A percentile compares a stretch with the other conserved stretches of the same genome.
These are phyloP conservation scores for Penicillium griseofulvum DNA, from an alignment of 2,329 filamentous ascomycete genomes.

Conservation along the genomic window DNA sequence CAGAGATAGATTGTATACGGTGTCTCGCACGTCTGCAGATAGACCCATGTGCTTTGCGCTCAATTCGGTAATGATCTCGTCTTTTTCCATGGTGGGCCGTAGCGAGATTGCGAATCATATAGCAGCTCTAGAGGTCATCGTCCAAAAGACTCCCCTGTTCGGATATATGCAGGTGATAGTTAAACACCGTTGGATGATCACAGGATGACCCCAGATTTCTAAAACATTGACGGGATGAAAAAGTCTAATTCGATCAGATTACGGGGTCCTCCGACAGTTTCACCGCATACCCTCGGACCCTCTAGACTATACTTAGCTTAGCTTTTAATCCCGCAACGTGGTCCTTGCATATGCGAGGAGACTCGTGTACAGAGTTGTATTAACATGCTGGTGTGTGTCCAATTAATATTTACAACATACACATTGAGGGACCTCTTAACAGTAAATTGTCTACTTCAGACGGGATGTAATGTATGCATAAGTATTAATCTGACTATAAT, in stretches of 20 bases:
- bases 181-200: neutral
- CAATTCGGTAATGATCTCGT: slow-evolving; percentile 15
- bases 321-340: slow-evolving; percentile 19
- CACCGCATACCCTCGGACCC: neutral
- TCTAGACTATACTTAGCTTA: neutral
- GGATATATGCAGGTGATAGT: neutral
- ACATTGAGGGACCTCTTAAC: no score
- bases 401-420: no score
- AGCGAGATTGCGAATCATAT: neutral
- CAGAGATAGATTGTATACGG: slow-evolving; percentile 36
- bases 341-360: slow-evolving; percentile 37
- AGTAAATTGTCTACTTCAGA: no score
- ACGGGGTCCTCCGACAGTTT: no score
- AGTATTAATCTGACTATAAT: neutral
- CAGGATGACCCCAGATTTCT: neutral
- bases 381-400: no score
- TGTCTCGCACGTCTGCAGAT: slow-evolving; percentile 11
- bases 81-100: slow-evolving; percentile 15
- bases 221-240: neutral
- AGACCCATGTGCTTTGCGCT: slow-evolving; percentile 8
- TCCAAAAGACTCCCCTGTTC: neutral
- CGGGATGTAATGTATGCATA: neutral
- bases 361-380: no score
- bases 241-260: neutral
- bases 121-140: neutral